Percentiles rank a stretch among this genome's conserved stretches.
These are phyloP conservation scores for Acanthamoeba royreba DNA, from an alignment of 208 protist species.

Conservation along the genomic window DNA sequence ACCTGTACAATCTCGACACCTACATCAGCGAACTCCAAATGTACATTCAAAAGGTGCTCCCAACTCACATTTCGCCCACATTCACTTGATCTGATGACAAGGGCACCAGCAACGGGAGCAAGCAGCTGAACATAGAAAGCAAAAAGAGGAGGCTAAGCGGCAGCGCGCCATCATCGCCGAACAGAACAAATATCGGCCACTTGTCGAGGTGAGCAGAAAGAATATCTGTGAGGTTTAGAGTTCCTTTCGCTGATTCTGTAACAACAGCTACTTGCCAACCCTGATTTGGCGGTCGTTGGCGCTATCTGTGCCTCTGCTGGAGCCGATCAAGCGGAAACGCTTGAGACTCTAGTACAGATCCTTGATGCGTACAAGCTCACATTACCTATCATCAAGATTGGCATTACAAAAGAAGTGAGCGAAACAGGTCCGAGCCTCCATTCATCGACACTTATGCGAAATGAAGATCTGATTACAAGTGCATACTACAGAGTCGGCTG, in stretches of 20 bases:
- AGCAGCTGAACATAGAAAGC: neutral
- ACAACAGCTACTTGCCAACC: neutral
- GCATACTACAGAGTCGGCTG: neutral
- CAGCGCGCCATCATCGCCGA: neutral
- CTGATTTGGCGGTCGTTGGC: neutral
- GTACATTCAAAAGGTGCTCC: neutral
- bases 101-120: constrained; percentile 12
- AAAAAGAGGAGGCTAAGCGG: neutral
- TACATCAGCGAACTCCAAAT: neutral
- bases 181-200: constrained; percentile 5
- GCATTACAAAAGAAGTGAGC: constrained; percentile 55
- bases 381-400: constrained; percentile 59
- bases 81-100: neutral
- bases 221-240: neutral
- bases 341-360: constrained; percentile 47
- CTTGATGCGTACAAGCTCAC: constrained; percentile 62
- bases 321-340: neutral
- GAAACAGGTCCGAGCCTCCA: neutral
- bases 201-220: neutral
- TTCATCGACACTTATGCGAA: neutral
- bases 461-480: too few relatives aligned
- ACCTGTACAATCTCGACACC: constrained; percentile 20
- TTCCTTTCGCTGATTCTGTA: neutral
- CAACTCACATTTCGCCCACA: neutral
- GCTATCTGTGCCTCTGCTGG: neutral